phyloP scores from a whole-genome alignment of 163 green algal genomes.

The Smithsoniella earleae region DNA sequence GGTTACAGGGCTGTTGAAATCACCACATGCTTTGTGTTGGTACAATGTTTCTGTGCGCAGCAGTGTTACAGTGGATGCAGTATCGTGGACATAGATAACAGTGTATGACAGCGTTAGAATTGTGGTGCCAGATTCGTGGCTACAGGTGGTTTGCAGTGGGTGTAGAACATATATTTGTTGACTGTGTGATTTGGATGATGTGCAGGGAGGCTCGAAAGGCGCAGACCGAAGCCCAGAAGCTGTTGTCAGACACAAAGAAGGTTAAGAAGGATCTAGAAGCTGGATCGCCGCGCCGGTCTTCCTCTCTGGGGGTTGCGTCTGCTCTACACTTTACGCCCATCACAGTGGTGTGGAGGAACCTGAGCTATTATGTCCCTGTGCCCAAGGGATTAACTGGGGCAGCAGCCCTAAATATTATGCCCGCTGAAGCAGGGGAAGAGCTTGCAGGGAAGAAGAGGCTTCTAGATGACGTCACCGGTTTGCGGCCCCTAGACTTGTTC shows the following conservation, averaged over 20 bases:
- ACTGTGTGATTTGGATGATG: too few relatives aligned
- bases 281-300: background rate
- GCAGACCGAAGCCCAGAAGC: conserved; percentile 38
- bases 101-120: background rate
- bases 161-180: too few relatives aligned
- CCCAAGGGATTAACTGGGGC: conserved; percentile 24
- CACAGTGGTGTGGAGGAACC: conserved; percentile 9
- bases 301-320: conserved; percentile 35
- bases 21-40: too few relatives aligned
- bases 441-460: conserved; percentile 23
- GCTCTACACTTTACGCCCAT: conserved; percentile 33
- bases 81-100: background rate
- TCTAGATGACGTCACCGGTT: conserved; percentile 16
- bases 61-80: background rate
- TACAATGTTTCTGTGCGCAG: background rate
- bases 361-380: conserved; percentile 40
- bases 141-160: background rate
- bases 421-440: background rate
- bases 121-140: background rate
- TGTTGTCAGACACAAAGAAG: conserved; percentile 10
- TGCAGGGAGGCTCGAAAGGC: conserved; percentile 27
- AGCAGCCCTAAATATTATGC: conserved; percentile 16
- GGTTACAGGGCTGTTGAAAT: too few relatives aligned
- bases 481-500: background rate
- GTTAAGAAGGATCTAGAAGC: background rate